Percentiles rank a stretch among this genome's conserved stretches.
Conservation (phyloP, 2,329 filamentous ascomycete species). For the Pseudogymnoascus sp. region DNA sequence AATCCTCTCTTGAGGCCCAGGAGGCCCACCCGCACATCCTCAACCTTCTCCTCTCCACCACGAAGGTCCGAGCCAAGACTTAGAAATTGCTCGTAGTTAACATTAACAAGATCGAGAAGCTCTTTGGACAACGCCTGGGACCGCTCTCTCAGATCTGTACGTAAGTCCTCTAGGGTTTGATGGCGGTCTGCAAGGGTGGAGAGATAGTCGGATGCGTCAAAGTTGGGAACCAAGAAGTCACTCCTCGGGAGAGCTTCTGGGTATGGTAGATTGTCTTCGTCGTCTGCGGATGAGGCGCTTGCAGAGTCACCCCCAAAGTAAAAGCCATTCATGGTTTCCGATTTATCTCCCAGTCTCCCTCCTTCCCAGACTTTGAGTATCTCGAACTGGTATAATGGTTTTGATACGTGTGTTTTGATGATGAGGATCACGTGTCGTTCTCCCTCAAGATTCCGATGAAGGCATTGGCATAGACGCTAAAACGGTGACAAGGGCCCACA, state of each 20-base stretch:
- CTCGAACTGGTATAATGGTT: background rate
- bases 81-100: constrained; percentile 88
- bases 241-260: constrained; percentile 72
- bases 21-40: constrained; percentile 79
- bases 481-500: constrained; percentile 2
- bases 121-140: constrained; percentile 74
- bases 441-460: constrained; percentile 6
- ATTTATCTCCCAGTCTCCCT: background rate
- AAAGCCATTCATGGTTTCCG: constrained; percentile 37
- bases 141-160: constrained; percentile 73
- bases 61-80: constrained; percentile 70
- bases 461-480: background rate
- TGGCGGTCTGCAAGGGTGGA: constrained; percentile 76
- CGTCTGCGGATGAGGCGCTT: constrained; percentile 33
- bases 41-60: constrained; percentile 84
- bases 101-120: constrained; percentile 87
- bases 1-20: constrained; percentile 79
- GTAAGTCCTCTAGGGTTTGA: constrained; percentile 90
- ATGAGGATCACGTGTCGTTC: constrained; percentile 2
- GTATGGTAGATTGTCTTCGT: constrained; percentile 73
- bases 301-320: constrained; percentile 30
- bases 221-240: constrained; percentile 70
- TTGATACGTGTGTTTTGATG: background rate
- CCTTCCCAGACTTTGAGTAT: background rate
- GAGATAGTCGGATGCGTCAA: constrained; percentile 76